These are phyloP conservation scores for Cryptococcus floricola DNA, from an alignment of 1,284 basidiomycete genomes.

Conservation along the genomic window DNA sequence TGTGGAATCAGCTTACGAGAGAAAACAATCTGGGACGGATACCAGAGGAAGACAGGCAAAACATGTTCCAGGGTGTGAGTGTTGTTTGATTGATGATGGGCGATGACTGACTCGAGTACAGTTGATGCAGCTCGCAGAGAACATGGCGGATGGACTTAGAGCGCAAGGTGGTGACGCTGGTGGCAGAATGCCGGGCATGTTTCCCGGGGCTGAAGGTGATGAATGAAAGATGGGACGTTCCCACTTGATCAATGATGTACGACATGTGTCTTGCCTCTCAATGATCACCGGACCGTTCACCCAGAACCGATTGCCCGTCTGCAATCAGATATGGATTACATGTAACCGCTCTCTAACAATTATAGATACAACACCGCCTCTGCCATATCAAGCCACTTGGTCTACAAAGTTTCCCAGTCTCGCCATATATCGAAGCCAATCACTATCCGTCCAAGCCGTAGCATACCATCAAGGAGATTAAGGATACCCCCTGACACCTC, in stretches of 20 bases:
- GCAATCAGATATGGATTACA: neutral
- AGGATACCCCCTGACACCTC: neutral
- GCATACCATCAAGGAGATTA: neutral
- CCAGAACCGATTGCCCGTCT: too few relatives aligned
- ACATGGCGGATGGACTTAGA: slow-evolving; percentile 3
- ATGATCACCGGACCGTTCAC: neutral
- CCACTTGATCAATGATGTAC: neutral
- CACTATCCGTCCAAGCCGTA: neutral
- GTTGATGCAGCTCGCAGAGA: slow-evolving; percentile 17
- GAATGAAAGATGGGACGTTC: neutral
- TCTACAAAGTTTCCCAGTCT: neutral
- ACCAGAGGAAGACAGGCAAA: slow-evolving; percentile 25
- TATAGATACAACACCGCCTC: neutral
- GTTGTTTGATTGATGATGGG: neutral
- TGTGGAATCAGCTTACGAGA: slow-evolving; percentile 16
- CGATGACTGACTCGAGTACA: neutral
- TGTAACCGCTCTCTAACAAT: neutral
- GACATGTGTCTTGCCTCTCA: neutral
- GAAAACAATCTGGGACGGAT: slow-evolving; percentile 21
- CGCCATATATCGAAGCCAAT: neutral
- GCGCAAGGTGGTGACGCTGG: neutral
- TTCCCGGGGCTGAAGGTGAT: slow-evolving; percentile 18
- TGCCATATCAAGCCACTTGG: neutral
- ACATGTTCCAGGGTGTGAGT: slow-evolving; percentile 28
- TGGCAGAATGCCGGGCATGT: slow-evolving; percentile 31